Base-by-base conservation (phyloP, 1,284 basidiomycete species). In the Ganoderma boninense region DNA sequence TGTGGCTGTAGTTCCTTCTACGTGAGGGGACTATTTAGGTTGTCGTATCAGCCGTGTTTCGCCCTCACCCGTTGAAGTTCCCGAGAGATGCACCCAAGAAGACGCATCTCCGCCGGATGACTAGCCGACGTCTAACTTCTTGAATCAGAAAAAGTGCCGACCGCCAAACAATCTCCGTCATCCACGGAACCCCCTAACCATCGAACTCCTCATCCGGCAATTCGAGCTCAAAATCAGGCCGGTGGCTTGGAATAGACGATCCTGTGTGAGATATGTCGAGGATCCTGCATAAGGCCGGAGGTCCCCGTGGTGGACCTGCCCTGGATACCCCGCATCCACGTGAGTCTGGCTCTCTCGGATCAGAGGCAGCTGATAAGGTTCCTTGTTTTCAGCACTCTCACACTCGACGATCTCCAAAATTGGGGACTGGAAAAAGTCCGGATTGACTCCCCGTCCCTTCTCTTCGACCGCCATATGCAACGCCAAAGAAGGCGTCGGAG, bases 221-320 rank as follows among this genome's bases (percentile, higher is more conserved):
- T 52, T 60, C 38, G 13, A 32, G 54, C 49, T 52, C 59, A 61
- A 71, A 69, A 46, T 29, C 32, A 46, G 18, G 29, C 8, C 46
- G 46, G 62, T 43, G 59, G 65, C 65, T 57, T 64, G 14, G 65
- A 71, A n/a, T 71, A 65, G 65, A 65, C 62, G 65, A 71, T 69
- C 67, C n/a, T 62, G 57, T 61, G 63, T 61, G 64, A 32, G 57
- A 65, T n/a, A 57, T 26, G 23, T 54, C 23, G 23, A 54, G 23
- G 23, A 26, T 26, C 49, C 49, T 54, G 49, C n/a, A n/a, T n/a
- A 54, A 54, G 13, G 49, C 4, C 49, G 49, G 49, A 54, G 49
- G 23, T 23, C 13, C 26, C 49, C 49, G 11, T 10, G 23, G 49
- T 26, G 49, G 49, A 11, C 26, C 6, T 57, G 26, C 2, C 29